phyloP scores from a whole-genome alignment of 2,329 filamentous ascomycete species.

The Magnaporthales sp. region DNA sequence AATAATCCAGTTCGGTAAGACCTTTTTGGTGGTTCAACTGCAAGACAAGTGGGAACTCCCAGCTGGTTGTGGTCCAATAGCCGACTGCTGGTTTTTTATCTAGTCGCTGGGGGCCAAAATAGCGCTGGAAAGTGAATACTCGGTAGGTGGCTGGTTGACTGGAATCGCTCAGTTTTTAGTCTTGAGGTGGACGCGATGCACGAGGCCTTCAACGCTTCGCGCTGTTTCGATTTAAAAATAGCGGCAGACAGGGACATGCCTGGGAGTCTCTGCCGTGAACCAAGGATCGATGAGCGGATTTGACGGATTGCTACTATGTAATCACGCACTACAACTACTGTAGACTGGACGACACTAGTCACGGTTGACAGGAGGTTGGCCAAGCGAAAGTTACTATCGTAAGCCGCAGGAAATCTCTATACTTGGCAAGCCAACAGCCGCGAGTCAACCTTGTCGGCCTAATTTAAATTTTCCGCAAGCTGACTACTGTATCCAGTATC shows the following conservation, averaged over 20 bases:
- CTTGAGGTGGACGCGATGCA: not conserved
- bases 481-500: no score
- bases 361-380: not conserved
- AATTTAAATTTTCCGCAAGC: no score
- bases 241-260: not conserved
- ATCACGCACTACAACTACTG: not conserved
- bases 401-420: not conserved
- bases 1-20: not conserved
- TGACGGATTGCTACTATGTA: not conserved
- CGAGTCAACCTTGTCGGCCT: not conserved
- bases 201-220: not conserved
- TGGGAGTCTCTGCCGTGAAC: not conserved
- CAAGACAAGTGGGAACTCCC: not conserved
- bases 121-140: not conserved
- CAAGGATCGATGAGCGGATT: no score
- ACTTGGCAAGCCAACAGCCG: not conserved
- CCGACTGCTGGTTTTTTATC: not conserved
- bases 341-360: not conserved
- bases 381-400: not conserved
- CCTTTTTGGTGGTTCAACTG: not conserved
- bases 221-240: not conserved
- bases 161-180: no score
- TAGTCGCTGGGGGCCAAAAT: not conserved
- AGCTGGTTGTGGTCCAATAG: not conserved
- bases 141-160: not conserved